phyloP scores from a whole-genome alignment of 352 stramenopile genomes.

The Pythium angustatum region DNA sequence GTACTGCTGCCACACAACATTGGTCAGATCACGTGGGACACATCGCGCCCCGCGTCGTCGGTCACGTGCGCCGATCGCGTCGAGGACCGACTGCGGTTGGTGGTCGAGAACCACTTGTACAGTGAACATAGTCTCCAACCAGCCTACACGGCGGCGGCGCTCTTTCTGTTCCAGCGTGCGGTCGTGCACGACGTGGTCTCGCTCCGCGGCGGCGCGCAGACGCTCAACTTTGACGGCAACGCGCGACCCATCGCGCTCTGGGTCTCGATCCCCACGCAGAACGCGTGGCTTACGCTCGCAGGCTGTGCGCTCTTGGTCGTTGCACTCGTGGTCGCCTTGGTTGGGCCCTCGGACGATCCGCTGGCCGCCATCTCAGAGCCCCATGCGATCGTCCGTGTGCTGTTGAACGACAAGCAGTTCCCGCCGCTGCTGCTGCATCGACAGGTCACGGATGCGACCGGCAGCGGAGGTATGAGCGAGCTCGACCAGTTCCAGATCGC shows the following conservation, averaged over 20 bases:
- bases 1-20: conserved; percentile 9
- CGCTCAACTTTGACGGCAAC: conserved; percentile 1
- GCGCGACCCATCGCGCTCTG: background rate
- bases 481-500: too few relatives aligned
- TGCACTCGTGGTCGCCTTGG: background rate
- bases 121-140: conserved; percentile 4
- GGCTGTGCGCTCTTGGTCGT: background rate
- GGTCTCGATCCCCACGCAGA: background rate
- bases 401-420: conserved; percentile 9
- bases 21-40: background rate
- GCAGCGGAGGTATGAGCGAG: too few relatives aligned
- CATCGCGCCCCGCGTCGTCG: too few relatives aligned
- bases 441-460: conserved; percentile 5
- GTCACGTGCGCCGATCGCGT: background rate
- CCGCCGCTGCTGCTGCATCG: conserved; percentile 9
- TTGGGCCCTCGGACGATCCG: conserved; percentile 1
- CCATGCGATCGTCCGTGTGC: conserved; percentile 4
- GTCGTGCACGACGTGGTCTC: background rate
- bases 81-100: conserved; percentile 3
- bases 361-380: conserved; percentile 2
- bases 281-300: background rate
- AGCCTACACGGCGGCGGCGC: conserved; percentile 4
- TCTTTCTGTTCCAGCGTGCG: conserved; percentile 16
- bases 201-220: background rate
- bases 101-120: conserved; percentile 16